Percentiles rank a stretch among this genome's conserved stretches.
These are phyloP conservation scores for Phytophthora citrophthora DNA, from an alignment of 352 stramenopile genomes.

Conservation along the genomic window DNA sequence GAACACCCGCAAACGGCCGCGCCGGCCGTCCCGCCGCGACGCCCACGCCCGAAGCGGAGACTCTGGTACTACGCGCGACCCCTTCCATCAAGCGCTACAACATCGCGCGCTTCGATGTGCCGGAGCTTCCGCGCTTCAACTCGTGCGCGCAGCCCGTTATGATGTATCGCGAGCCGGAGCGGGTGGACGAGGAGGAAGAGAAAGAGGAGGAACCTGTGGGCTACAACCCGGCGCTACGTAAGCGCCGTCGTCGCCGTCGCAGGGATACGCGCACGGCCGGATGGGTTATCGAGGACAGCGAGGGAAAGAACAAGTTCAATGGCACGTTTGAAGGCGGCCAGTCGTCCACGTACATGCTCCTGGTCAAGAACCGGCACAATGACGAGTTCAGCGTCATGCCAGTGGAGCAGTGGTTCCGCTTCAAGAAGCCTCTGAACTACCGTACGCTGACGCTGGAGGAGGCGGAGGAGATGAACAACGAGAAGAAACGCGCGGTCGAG, in stretches of 20 bases:
- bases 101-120: slow-evolving; percentile 84
- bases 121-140: slow-evolving; percentile 64
- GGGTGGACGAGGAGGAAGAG: slow-evolving; percentile 82
- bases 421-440: slow-evolving; percentile 90
- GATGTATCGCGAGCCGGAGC: slow-evolving; percentile 88
- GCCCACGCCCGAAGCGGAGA: slow-evolving; percentile 50
- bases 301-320: slow-evolving; percentile 84
- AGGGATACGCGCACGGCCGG: slow-evolving; percentile 79
- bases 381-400: slow-evolving; percentile 90
- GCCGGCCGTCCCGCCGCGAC: not conserved
- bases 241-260: slow-evolving; percentile 75
- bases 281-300: slow-evolving; percentile 88
- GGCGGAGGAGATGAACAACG: slow-evolving; percentile 87
- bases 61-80: slow-evolving; percentile 79
- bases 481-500: slow-evolving; percentile 90
- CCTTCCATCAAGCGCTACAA: slow-evolving; percentile 91
- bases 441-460: slow-evolving; percentile 86
- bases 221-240: slow-evolving; percentile 78
- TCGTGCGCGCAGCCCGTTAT: slow-evolving; percentile 79
- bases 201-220: slow-evolving; percentile 77
- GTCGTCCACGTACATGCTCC: slow-evolving; percentile 85
- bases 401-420: slow-evolving; percentile 90
- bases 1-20: not conserved
- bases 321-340: slow-evolving; percentile 84
- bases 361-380: slow-evolving; percentile 89